Conservation (phyloP, 2,329 filamentous ascomycete genomes). For the Moelleriella libera region DNA sequence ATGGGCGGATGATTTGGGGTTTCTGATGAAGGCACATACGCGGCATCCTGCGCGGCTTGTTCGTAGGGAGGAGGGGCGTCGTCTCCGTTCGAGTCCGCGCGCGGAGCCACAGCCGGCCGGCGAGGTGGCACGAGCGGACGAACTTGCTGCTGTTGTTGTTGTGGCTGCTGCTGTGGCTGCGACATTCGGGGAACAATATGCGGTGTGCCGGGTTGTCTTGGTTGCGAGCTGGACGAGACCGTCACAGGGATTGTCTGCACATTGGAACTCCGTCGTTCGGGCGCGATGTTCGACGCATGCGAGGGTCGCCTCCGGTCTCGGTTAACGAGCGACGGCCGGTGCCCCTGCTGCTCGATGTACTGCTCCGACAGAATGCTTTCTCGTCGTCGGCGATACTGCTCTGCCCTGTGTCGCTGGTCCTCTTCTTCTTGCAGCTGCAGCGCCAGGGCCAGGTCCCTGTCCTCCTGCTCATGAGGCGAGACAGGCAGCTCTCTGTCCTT, state of each 20-base stretch:
- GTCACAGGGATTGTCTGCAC: slow-evolving; percentile 4
- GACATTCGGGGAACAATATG: too few relatives aligned
- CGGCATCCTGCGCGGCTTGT: slow-evolving; percentile 35
- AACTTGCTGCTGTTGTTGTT: slow-evolving; percentile 12
- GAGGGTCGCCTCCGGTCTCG: slow-evolving; percentile 8
- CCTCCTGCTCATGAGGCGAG: slow-evolving; percentile 52
- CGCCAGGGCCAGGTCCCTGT: slow-evolving; percentile 75
- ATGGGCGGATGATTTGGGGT: slow-evolving; percentile 34
- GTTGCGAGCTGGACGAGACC: not conserved
- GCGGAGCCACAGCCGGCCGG: slow-evolving; percentile 19
- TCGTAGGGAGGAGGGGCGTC: slow-evolving; percentile 45
- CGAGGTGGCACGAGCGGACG: slow-evolving; percentile 26
- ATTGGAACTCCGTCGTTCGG: slow-evolving; percentile 12
- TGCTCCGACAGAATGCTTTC: slow-evolving; percentile 57
- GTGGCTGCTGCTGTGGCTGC: slow-evolving; percentile 1
- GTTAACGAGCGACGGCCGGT: slow-evolving; percentile 14
- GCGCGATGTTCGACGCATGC: slow-evolving; percentile 1
- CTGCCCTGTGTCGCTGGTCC: slow-evolving; percentile 59
- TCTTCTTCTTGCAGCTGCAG: slow-evolving; percentile 92
- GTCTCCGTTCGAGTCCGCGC: slow-evolving; percentile 25
- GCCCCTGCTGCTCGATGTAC: slow-evolving; percentile 52
- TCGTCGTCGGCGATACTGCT: slow-evolving; percentile 46
- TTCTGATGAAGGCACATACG: slow-evolving; percentile 37
- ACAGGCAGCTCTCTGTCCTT: slow-evolving; percentile 15
- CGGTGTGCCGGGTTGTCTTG: slow-evolving; percentile 1